A percentile compares a stretch with the other conserved stretches of the same genome.
These are phyloP conservation scores for Basidiobolus meristosporus DNA, from an alignment of 371 early-diverging fungal species.

Conservation along the genomic window DNA sequence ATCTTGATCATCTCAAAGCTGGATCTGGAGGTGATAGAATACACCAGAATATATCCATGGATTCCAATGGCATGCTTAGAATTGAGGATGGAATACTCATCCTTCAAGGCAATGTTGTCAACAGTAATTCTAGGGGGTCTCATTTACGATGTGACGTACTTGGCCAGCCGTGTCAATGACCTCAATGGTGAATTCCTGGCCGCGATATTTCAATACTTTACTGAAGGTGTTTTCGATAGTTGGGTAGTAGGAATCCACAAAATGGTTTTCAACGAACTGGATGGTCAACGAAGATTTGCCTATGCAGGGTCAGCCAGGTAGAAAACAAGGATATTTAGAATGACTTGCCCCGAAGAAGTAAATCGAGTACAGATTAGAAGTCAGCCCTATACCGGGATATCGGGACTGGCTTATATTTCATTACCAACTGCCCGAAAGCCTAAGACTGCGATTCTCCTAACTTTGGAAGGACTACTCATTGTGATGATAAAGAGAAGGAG, in stretches of 20 bases:
- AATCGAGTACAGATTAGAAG: no score
- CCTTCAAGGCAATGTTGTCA: no score
- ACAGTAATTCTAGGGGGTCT: no score
- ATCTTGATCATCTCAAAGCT: conserved; percentile 80
- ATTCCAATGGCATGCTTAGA: conserved; percentile 77
- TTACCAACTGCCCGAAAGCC: conserved; percentile 76
- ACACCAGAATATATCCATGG: conserved; percentile 88
- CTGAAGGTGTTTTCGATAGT: conserved; percentile 86
- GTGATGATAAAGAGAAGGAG: no score
- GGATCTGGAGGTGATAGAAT: conserved; percentile 67
- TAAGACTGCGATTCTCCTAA: conserved; percentile 35
- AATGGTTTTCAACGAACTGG: conserved; percentile 85
- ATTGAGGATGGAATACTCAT: conserved; percentile 85
- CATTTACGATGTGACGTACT: conserved; percentile 32
- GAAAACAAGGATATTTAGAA: no score
- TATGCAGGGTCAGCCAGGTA: no score
- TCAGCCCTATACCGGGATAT: no score
- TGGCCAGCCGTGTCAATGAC: conserved; percentile 96
- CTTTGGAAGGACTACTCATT: background rate
- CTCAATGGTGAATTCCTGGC: conserved; percentile 70
- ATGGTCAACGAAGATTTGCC: conserved; percentile 82
- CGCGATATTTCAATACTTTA: conserved; percentile 61
- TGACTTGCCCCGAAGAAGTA: no score
- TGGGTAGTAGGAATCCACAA: conserved; percentile 83
- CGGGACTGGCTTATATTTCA: conserved; percentile 3